Evolutionary conservation across 495 filamentous ascomycete species (phyloP).

Genomic region (Penicillium daleae): DNA sequence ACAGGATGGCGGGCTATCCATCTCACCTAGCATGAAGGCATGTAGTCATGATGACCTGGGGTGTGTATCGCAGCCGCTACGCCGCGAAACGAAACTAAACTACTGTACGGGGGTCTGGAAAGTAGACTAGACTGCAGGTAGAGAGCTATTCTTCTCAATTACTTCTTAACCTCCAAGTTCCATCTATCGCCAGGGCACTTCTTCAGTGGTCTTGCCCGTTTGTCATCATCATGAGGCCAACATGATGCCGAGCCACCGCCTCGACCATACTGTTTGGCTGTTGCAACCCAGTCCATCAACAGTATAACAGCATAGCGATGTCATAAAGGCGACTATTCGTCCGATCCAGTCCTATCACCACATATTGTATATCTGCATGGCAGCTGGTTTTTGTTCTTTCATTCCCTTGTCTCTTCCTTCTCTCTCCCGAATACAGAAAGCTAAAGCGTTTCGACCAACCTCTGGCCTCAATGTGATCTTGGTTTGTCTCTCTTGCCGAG

Average conservation of each 20-base stretch:
- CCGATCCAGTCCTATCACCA: background rate
- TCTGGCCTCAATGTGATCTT: background rate
- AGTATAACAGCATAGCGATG: conserved; percentile 22
- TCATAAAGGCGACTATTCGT: conserved; percentile 14
- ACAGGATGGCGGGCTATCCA: background rate
- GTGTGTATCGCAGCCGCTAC: background rate
- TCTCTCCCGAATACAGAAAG: background rate
- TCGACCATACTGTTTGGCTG: background rate
- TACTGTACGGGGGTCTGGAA: background rate
- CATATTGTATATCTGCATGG: conserved; percentile 4
- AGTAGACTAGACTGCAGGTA: background rate
- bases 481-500: background rate
- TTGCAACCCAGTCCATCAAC: conserved; percentile 5
- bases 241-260: conserved; percentile 29
- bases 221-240: conserved; percentile 26
- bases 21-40: conserved; percentile 19
- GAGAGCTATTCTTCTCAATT: background rate
- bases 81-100: background rate
- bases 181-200: background rate
- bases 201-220: background rate
- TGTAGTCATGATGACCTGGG: conserved; percentile 29
- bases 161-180: background rate
- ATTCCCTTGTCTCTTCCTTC: background rate
- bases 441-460: background rate
- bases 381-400: background rate